Evolutionary conservation across 257 asterid genomes (phyloP).

Genomic region (Solanum rostratum): DNA sequence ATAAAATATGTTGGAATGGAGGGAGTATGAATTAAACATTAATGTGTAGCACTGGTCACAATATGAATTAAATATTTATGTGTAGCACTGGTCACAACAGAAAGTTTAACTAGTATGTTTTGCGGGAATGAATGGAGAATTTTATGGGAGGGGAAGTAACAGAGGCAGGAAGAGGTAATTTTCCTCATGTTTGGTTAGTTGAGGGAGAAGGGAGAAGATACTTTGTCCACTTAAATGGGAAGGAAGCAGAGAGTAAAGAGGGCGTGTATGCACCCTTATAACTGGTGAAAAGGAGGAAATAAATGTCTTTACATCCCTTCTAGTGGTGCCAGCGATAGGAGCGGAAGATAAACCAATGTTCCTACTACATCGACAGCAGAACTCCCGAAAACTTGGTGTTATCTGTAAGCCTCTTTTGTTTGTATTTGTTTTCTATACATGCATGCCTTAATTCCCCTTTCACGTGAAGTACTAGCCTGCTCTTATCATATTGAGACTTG

Average conservation of each 20-base stretch:
- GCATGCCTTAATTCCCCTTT: background rate
- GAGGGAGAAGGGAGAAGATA: background rate
- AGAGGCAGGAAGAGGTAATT: background rate
- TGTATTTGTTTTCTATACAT: background rate
- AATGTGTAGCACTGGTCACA: background rate
- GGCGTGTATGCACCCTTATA: background rate
- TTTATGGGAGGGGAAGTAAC: background rate
- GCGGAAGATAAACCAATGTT: background rate
- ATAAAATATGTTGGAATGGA: background rate
- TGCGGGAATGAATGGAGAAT: background rate
- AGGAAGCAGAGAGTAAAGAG: background rate
- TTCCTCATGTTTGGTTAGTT: background rate
- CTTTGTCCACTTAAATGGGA: background rate
- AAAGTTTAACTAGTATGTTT: background rate
- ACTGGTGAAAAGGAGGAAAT: background rate
- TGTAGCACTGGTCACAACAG: background rate
- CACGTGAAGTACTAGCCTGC: background rate
- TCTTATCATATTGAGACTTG: background rate
- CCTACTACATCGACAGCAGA: background rate
- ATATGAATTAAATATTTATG: too few relatives aligned
- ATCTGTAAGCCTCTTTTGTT: background rate
- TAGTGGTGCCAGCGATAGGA: background rate
- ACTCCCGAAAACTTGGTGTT: background rate
- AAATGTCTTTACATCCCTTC: background rate
- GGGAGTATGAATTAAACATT: background rate